These are phyloP conservation scores for Colletotrichum orchidophilum DNA, from an alignment of 2,329 filamentous ascomycete species.

Conservation along the genomic window DNA sequence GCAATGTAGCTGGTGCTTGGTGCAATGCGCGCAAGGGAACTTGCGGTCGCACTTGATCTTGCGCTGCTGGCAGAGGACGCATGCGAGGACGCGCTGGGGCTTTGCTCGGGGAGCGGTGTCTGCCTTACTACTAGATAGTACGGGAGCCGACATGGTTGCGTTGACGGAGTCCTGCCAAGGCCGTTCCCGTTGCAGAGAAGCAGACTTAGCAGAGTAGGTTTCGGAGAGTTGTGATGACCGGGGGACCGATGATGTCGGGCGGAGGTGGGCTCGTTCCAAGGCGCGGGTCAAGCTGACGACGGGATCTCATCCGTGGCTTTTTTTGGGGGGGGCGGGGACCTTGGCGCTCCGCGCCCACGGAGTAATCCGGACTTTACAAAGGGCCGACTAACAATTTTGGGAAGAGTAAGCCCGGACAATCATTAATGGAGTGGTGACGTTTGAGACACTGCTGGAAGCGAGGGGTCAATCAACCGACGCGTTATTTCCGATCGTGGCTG, in stretches of 20 bases:
- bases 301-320: slow-evolving; percentile 43
- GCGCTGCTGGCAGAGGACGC: slow-evolving; percentile 70
- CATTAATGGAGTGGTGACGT: not conserved
- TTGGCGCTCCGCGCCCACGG: not conserved
- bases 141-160: not conserved
- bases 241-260: not conserved
- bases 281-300: slow-evolving; percentile 54
- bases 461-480: not conserved
- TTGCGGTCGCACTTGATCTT: slow-evolving; percentile 71
- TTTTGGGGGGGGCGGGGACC: no score
- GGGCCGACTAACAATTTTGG: not conserved
- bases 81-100: slow-evolving; percentile 51
- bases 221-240: not conserved
- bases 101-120: slow-evolving; percentile 25
- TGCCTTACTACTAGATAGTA: slow-evolving; percentile 8
- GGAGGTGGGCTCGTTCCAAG: slow-evolving; percentile 54
- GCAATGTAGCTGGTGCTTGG: slow-evolving; percentile 55
- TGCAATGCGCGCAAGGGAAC: slow-evolving; percentile 66
- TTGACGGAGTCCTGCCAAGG: not conserved
- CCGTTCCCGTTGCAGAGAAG: not conserved
- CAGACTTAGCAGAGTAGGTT: not conserved
- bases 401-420: not conserved
- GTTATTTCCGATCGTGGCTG: not conserved
- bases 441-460: not conserved
- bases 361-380: not conserved